Conservation (phyloP, 2,329 filamentous ascomycete species). For the Gnomoniopsis smithogilvyi region DNA sequence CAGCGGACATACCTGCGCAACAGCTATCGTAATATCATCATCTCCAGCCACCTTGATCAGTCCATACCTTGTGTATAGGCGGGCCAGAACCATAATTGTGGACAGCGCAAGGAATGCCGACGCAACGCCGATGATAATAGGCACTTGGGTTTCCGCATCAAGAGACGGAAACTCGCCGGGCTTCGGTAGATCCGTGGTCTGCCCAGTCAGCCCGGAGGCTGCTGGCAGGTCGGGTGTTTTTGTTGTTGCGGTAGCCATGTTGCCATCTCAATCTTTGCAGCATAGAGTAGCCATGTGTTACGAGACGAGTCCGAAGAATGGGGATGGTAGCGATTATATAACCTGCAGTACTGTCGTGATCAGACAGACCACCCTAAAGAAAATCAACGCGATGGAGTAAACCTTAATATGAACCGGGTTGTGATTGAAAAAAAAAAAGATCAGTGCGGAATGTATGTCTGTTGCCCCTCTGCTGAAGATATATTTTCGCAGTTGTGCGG, state of each 20-base stretch:
- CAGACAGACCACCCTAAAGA: too few relatives aligned
- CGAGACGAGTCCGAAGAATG: background rate
- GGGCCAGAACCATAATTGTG: slow-evolving; percentile 23
- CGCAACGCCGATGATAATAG: slow-evolving; percentile 24
- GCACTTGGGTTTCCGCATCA: slow-evolving; percentile 24
- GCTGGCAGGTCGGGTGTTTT: slow-evolving; percentile 5
- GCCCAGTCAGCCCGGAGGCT: slow-evolving; percentile 1
- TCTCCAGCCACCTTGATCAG: slow-evolving; percentile 24
- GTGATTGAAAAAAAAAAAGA: too few relatives aligned
- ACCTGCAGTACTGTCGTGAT: too few relatives aligned
- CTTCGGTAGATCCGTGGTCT: slow-evolving; percentile 9
- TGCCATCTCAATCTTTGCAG: background rate
- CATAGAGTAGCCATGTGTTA: background rate
- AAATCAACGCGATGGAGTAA: too few relatives aligned
- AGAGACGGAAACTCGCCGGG: slow-evolving; percentile 22
- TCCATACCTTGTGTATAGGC: slow-evolving; percentile 26
- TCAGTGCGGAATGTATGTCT: too few relatives aligned
- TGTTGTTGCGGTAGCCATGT: slow-evolving; percentile 6
- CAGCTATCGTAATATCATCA: slow-evolving; percentile 27
- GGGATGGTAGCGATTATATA: too few relatives aligned
- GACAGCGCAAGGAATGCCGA: slow-evolving; percentile 23
- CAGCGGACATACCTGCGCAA: slow-evolving; percentile 21
- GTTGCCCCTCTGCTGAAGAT: too few relatives aligned
- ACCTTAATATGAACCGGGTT: too few relatives aligned
- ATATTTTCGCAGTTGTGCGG: too few relatives aligned